A percentile compares a stretch with the other conserved stretches of the same genome.
phyloP scores from a whole-genome alignment of 2,329 filamentous ascomycete species.

The Alternaria rosae region DNA sequence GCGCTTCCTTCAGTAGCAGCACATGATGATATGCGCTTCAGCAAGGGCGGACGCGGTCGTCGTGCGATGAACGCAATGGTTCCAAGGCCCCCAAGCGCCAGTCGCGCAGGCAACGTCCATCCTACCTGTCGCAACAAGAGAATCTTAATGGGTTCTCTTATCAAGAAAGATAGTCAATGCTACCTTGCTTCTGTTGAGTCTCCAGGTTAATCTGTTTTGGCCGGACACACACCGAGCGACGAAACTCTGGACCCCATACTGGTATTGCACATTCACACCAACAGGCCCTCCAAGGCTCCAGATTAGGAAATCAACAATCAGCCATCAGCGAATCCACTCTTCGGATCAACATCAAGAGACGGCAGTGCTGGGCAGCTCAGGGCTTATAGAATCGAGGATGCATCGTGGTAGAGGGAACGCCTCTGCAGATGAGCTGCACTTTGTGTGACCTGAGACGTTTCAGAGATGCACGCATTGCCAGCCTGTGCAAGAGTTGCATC shows the following conservation, averaged over 20 bases:
- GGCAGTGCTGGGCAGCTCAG: not conserved
- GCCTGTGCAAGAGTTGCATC: not conserved
- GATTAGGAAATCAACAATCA: not conserved
- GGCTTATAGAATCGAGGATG: not conserved
- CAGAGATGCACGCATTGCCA: not conserved
- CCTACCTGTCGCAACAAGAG: not conserved
- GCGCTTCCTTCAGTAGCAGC: not conserved
- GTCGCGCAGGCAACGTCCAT: not conserved
- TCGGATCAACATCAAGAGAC: not conserved
- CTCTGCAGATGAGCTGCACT: not conserved
- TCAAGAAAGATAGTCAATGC: not conserved
- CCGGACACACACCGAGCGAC: not conserved
- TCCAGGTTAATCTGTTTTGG: not conserved
- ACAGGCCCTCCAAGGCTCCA: not conserved
- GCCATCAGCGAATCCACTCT: not conserved
- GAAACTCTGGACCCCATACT: not conserved
- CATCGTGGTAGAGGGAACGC: not conserved
- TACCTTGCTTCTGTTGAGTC: not conserved
- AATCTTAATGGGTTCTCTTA: not conserved
- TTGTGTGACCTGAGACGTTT: constrained; percentile 3
- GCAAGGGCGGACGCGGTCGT: not conserved
- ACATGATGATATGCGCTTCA: not conserved
- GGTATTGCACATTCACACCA: not conserved
- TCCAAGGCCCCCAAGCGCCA: not conserved
- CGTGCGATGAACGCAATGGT: not conserved